Conservation (phyloP, 2,329 filamentous ascomycete species). For the Teratosphaeria destructans region DNA sequence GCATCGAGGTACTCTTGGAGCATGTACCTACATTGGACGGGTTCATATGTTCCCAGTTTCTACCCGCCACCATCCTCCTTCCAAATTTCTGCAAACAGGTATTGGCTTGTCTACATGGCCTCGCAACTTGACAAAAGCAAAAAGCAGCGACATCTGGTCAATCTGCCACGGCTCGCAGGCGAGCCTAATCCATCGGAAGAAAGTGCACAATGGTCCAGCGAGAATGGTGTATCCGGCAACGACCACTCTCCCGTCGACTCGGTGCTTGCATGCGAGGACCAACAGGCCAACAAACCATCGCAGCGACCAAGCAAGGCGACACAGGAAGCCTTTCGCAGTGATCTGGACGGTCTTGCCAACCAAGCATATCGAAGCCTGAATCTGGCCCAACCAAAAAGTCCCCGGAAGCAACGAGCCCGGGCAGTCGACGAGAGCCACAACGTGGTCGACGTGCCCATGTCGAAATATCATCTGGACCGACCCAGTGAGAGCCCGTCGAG, state of each 20-base stretch:
- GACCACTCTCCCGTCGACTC: background rate
- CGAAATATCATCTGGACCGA: background rate
- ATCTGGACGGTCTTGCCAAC: background rate
- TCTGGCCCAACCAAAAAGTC: background rate
- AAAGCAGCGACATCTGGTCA: background rate
- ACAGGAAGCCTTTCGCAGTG: background rate
- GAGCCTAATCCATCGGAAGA: background rate
- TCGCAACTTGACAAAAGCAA: background rate
- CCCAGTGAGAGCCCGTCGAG: background rate
- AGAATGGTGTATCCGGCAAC: background rate
- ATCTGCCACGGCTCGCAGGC: background rate
- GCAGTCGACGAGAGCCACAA: background rate
- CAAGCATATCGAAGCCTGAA: background rate
- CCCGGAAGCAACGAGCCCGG: background rate
- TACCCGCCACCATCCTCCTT: background rate
- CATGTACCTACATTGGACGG: background rate
- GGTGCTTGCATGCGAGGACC: background rate
- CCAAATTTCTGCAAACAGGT: background rate
- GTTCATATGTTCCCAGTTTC: background rate
- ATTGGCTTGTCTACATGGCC: background rate
- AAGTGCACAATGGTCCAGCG: background rate
- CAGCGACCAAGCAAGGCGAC: background rate
- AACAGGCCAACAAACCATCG: background rate
- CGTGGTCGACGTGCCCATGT: background rate
- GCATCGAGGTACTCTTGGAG: background rate